Evolutionary conservation across 352 stramenopile genomes (phyloP).

Genomic region (Phytophthora crassamura): DNA sequence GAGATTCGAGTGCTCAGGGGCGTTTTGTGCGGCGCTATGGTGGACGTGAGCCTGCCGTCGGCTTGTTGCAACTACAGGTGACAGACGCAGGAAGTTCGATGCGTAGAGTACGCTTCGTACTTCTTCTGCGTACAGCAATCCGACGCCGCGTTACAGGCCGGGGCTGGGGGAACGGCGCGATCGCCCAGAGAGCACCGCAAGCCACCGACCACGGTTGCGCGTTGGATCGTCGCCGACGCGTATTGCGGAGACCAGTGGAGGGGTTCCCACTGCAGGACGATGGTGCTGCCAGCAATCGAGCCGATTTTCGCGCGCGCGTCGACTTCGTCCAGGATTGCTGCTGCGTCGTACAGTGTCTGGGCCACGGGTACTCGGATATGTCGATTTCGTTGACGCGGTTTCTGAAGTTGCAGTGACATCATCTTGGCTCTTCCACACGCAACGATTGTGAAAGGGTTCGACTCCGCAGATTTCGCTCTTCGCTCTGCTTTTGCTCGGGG

Average conservation of each 20-base stretch:
- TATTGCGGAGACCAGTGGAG: background rate
- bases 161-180: constrained; percentile 22
- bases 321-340: background rate
- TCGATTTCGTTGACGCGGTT: background rate
- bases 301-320: background rate
- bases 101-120: background rate
- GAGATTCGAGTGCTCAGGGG: background rate
- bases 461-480: constrained; percentile 28
- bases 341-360: too few relatives aligned
- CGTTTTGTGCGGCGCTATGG: background rate
- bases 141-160: constrained; percentile 4
- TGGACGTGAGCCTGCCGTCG: background rate
- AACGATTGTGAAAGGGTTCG: constrained; percentile 23
- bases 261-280: too few relatives aligned
- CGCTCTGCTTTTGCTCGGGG: constrained; percentile 22
- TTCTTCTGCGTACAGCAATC: constrained; percentile 17
- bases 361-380: too few relatives aligned
- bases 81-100: background rate
- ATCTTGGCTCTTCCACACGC: constrained; percentile 27
- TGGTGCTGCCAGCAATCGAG: too few relatives aligned
- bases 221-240: constrained; percentile 2
- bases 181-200: constrained; percentile 19
- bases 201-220: constrained; percentile 1
- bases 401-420: constrained; percentile 38
- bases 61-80: background rate